Evolutionary conservation across 495 filamentous ascomycete genomes (phyloP), one percentile per base, ranked within the genome.

Genomic region (Xylaria cubensis): DNA sequence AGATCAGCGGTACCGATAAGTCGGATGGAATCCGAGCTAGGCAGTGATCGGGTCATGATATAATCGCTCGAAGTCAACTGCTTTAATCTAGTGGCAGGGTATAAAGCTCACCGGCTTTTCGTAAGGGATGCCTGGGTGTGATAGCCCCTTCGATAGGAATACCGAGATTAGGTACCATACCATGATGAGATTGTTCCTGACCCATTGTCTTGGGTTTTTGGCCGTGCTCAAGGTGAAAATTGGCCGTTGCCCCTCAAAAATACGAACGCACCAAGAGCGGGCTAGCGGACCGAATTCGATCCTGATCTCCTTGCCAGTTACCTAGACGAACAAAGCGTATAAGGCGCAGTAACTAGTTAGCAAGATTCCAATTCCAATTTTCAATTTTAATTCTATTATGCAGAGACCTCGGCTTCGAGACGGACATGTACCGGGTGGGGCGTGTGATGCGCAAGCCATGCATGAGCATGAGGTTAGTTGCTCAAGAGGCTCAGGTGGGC

Each of bases 401-500:
- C 2, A 36, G 9, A 36, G 50, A 67, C 56, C 12, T 56, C 24
- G 50, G 50, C 26, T 41, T 50, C 24, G 48, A 42, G 32, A 32
- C 36, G 50, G n/a, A 29, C n/a, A 51, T 42, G 63, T 36, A 36
- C 46, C 19, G 58, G n/a, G 34, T 61, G 58, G 17, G 34, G 48
- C 50, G 65, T 67, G 65, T 67, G 65, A 67, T 55, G 4, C 15
- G 42, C 63, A 26, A 65, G 63, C 32, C 32, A 66, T 36, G 64
- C 44, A 36, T 41, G 29, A 65, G 64, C 44, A 36, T 41, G 29
- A 65, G 42, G 61, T 15, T 21, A 50, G 42, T 42, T 15, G 24
- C 42, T 19, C n/a, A 32, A 56, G 65, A 67, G 65, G 65, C 65
- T 67, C 65, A 67, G 56, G 65, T 67, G 50, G 65, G 65, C 36